phyloP scores from a whole-genome alignment of 1,284 basidiomycete genomes.

The Puccinia novopanici region DNA sequence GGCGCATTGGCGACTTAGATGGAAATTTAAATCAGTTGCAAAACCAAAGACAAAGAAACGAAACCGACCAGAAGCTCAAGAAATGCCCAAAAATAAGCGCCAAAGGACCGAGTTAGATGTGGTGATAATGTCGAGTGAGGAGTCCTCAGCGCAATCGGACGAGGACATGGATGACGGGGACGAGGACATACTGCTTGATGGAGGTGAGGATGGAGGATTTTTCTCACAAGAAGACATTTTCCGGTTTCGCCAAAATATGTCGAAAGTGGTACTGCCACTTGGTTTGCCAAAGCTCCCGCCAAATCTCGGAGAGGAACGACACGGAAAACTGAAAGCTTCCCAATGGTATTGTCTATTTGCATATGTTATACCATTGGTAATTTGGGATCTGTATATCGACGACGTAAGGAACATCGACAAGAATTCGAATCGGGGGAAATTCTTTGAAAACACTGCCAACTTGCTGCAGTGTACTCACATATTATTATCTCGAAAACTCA shows the following conservation, averaged over 20 bases:
- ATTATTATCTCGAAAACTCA: not conserved
- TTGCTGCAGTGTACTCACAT: constrained; percentile 52
- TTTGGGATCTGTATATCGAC: not conserved
- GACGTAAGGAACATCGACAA: not conserved
- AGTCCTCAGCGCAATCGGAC: too few species aligned
- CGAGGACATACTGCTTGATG: too few species aligned
- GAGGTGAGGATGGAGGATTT: too few species aligned
- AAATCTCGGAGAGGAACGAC: constrained; percentile 2
- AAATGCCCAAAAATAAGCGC: not conserved
- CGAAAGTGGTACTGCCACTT: not conserved
- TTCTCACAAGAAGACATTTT: constrained; percentile 7
- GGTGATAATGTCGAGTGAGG: too few species aligned
- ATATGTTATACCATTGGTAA: constrained; percentile 9
- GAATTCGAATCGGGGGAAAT: not conserved
- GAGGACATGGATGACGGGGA: too few species aligned
- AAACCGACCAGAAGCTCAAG: not conserved
- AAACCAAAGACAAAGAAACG: not conserved
- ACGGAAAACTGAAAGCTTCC: constrained; percentile 11
- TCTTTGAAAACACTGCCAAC: constrained; percentile 30
- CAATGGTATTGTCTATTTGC: constrained; percentile 15
- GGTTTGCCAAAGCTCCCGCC: constrained; percentile 8
- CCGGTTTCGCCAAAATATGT: constrained; percentile 2
- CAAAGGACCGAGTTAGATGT: too few species aligned
- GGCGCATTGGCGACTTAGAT: constrained; percentile 1
- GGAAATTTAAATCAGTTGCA: not conserved